phyloP scores from a whole-genome alignment of 805 yeast genomes.

The Cephaloascus albidus region DNA sequence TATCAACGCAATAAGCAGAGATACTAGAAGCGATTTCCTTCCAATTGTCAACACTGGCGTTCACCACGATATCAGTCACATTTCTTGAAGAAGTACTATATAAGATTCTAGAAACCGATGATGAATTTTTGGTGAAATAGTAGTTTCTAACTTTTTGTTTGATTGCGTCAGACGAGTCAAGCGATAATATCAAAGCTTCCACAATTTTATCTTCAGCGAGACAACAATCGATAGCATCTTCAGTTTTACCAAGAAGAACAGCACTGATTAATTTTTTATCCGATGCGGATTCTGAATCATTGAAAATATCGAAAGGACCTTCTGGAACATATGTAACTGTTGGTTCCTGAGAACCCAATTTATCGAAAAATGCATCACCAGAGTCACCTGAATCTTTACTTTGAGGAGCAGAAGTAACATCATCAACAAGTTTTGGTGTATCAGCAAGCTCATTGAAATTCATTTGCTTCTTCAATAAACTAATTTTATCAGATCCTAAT shows the following conservation, averaged over 20 bases:
- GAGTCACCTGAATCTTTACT: conserved; percentile 12
- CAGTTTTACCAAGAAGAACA: conserved; percentile 53
- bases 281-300: conserved; percentile 22
- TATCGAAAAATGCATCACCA: conserved; percentile 27
- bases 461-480: conserved; percentile 37
- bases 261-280: conserved; percentile 37
- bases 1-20: conserved; percentile 41
- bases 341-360: conserved; percentile 16
- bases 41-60: conserved; percentile 79
- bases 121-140: conserved; percentile 54
- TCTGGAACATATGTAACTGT: conserved; percentile 31
- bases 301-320: conserved; percentile 39
- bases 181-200: conserved; percentile 79
- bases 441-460: conserved; percentile 1
- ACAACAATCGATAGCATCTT: conserved; percentile 59
- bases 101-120: conserved; percentile 64
- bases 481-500: conserved; percentile 37
- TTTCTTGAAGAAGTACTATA: conserved; percentile 50
- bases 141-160: conserved; percentile 63
- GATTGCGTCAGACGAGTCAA: conserved; percentile 49
- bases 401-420: neutral
- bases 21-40: conserved; percentile 68
- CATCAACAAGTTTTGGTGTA: neutral
- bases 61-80: conserved; percentile 61
- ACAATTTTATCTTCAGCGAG: conserved; percentile 51